Evolutionary conservation across 768 basidiomycete genomes (phyloP).

Genomic region (Crucibulum laeve): DNA sequence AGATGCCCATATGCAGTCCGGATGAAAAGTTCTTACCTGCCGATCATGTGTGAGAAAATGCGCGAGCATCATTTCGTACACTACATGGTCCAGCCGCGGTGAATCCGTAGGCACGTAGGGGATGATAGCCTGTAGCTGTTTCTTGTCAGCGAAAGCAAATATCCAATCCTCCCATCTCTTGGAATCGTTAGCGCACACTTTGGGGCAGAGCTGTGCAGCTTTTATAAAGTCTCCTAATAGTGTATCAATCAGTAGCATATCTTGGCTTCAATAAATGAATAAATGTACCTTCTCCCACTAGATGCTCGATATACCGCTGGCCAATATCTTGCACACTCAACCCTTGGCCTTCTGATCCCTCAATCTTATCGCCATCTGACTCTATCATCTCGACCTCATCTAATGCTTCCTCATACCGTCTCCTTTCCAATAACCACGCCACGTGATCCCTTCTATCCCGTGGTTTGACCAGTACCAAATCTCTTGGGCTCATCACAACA

Average conservation of each 20-base stretch:
- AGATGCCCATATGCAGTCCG: no score
- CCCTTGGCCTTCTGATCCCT: constrained; percentile 29
- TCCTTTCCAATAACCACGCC: constrained; percentile 84
- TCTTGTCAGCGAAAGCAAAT: constrained; percentile 80
- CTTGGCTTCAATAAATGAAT: background rate
- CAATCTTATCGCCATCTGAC: no score
- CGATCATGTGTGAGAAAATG: constrained; percentile 80
- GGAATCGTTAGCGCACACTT: constrained; percentile 76
- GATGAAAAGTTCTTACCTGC: constrained; percentile 45
- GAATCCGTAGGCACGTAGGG: constrained; percentile 82
- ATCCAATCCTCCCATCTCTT: constrained; percentile 97
- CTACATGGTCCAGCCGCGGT: constrained; percentile 76
- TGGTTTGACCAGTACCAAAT: constrained; percentile 82
- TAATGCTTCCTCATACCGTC: constrained; percentile 87
- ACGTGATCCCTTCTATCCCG: constrained; percentile 90
- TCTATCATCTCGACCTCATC: constrained; percentile 70
- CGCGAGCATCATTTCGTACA: constrained; percentile 94
- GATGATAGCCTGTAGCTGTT: constrained; percentile 74
- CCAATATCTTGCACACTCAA: constrained; percentile 72
- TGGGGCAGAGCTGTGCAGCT: constrained; percentile 80
- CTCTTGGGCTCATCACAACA: constrained; percentile 82
- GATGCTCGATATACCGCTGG: constrained; percentile 78
- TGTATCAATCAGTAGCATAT: background rate
- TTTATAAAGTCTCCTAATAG: constrained; percentile 52
- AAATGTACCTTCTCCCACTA: constrained; percentile 71